Percentiles rank a stretch among this genome's conserved stretches.
Conservation (phyloP, 805 yeast species). For the Pichia rugopelliculosa region DNA sequence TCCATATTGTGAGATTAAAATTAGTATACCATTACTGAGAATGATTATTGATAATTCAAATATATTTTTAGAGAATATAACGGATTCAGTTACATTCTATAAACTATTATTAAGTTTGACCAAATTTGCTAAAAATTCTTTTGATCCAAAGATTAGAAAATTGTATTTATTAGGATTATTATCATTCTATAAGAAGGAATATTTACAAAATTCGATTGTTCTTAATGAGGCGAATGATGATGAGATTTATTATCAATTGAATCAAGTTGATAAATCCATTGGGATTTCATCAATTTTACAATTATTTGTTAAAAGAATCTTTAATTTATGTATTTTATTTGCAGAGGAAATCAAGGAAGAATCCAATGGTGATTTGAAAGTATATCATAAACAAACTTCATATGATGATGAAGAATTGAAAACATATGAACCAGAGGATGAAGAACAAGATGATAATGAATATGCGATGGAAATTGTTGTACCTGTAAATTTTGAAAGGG, state of each 20-base stretch:
- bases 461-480: slow-evolving; percentile 20
- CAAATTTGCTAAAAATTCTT: slow-evolving; percentile 39
- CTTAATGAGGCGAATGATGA: background rate
- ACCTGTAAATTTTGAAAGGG: slow-evolving; percentile 35
- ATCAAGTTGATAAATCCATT: slow-evolving; percentile 16
- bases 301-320: slow-evolving; percentile 21
- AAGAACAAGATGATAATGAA: slow-evolving; percentile 18
- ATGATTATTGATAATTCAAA: slow-evolving; percentile 31
- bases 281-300: slow-evolving; percentile 21
- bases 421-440: slow-evolving; percentile 18
- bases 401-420: slow-evolving; percentile 30
- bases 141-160: slow-evolving; percentile 72
- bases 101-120: slow-evolving; percentile 21
- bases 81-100: slow-evolving; percentile 10
- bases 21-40: slow-evolving; percentile 33
- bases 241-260: slow-evolving; percentile 20
- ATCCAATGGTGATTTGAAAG: slow-evolving; percentile 46
- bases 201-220: background rate
- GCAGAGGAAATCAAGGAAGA: slow-evolving; percentile 72
- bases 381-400: slow-evolving; percentile 38
- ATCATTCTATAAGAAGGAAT: slow-evolving; percentile 22
- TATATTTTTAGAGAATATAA: slow-evolving; percentile 23
- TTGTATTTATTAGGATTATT: slow-evolving; percentile 26
- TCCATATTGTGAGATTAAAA: slow-evolving; percentile 35
- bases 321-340: slow-evolving; percentile 30